These are phyloP conservation scores for Primulina eburnea DNA, from an alignment of 257 asterid species.

Conservation along the genomic window DNA sequence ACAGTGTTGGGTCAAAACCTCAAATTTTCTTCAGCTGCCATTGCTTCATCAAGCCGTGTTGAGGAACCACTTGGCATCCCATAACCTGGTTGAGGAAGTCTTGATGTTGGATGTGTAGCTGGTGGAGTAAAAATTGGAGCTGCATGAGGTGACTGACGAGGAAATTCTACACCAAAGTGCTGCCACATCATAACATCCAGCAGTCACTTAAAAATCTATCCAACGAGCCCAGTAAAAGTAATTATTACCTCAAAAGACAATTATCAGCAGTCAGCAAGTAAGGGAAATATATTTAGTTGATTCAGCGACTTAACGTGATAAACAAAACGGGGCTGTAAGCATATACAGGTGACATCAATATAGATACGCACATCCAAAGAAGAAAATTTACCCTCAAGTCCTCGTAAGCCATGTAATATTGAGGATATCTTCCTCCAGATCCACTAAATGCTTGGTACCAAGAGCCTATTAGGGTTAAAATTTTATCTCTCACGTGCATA, in stretches of 20 bases:
- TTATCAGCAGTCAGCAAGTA: not conserved
- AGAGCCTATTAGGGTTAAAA: conserved; percentile 63
- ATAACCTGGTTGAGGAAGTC: conserved; percentile 74
- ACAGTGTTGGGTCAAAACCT: conserved; percentile 42
- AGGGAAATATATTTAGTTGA: not conserved
- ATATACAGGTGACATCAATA: not conserved
- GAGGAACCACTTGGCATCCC: conserved; percentile 95
- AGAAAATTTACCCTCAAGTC: conserved; percentile 67
- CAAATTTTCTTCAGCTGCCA: conserved; percentile 70
- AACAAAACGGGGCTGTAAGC: not conserved
- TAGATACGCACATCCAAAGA: not conserved
- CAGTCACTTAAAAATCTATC: conserved; percentile 1
- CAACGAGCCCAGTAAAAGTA: not conserved
- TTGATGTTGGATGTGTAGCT: conserved; percentile 46
- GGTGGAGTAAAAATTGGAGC: conserved; percentile 85
- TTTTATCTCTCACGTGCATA: conserved; percentile 75
- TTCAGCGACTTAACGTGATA: not conserved
- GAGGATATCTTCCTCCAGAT: conserved; percentile 80
- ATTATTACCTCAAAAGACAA: not conserved
- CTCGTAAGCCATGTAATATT: conserved; percentile 80
- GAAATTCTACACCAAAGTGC: conserved; percentile 79
- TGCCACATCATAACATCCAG: conserved; percentile 31
- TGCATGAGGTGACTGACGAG: conserved; percentile 54
- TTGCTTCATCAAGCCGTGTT: conserved; percentile 80
- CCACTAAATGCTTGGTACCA: conserved; percentile 98